Conservation (phyloP, 2,329 filamentous ascomycete species). For the Claviceps spartinae region DNA sequence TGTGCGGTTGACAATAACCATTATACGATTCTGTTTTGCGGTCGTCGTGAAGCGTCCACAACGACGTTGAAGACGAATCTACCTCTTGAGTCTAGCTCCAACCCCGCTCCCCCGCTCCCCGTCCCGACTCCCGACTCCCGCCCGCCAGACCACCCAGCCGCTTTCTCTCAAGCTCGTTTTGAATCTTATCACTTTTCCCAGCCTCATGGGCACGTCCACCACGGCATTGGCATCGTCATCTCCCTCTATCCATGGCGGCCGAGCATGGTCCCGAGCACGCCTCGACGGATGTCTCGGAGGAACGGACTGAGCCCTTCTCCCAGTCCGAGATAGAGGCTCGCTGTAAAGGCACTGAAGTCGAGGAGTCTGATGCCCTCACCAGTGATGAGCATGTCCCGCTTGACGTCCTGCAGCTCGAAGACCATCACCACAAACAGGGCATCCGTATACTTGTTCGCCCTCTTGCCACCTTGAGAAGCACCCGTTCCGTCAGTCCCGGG, state of each 20-base stretch:
- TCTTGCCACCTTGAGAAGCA: conserved; percentile 34
- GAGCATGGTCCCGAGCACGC: conserved; percentile 27
- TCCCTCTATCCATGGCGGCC: conserved; percentile 24
- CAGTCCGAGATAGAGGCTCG: conserved; percentile 41
- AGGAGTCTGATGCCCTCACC: conserved; percentile 25
- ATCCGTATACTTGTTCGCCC: conserved; percentile 45
- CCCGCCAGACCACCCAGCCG: not conserved
- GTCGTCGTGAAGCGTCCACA: no score
- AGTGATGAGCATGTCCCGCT: conserved; percentile 35
- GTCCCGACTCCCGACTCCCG: not conserved
- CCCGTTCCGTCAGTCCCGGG: conserved; percentile 41
- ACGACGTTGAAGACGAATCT: not conserved
- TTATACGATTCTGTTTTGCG: no score
- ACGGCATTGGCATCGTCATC: conserved; percentile 6
- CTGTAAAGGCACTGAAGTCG: conserved; percentile 30
- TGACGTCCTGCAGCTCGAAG: conserved; percentile 37
- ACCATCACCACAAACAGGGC: conserved; percentile 38
- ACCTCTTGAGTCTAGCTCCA: not conserved
- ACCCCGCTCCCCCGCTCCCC: not conserved
- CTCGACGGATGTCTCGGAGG: conserved; percentile 28
- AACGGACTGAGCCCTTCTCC: conserved; percentile 46
- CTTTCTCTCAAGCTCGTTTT: conserved; percentile 1
- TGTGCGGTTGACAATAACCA: no score
- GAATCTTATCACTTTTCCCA: conserved; percentile 2
- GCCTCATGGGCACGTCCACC: conserved; percentile 1